Evolutionary conservation across 768 basidiomycete species (phyloP), one percentile per base, ranked within the genome.

Genomic region (Amylocystis lapponica): DNA sequence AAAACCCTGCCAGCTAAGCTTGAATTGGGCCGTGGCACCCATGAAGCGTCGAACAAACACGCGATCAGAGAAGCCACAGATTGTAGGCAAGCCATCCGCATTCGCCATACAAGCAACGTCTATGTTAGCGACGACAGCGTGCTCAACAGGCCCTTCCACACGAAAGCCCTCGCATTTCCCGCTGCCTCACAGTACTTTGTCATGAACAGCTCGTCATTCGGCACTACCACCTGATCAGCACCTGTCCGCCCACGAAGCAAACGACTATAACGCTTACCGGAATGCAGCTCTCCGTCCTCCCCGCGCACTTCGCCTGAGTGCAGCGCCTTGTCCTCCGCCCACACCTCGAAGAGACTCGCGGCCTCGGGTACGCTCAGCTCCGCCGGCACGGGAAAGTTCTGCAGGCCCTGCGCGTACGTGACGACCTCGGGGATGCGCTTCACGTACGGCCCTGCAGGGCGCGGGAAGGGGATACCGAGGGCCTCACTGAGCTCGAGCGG

Each of bases 101-200:
- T n/a, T n/a, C n/a, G n/a, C n/a, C n/a, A n/a, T n/a, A n/a, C n/a
- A n/a, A n/a, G n/a, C n/a, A n/a, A n/a, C n/a, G n/a, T n/a, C n/a
- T n/a, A n/a, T n/a, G n/a, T n/a, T n/a, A 33, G 19, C 20, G 41
- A 33, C 5, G 4, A 11, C 20, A 32, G 20, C 3, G 41, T 45
- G 5, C 36, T 26, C 34, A 66, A 47, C 19, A 66, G 38, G 14
- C 60, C 62, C 40, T 56, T 59, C 62, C 62, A 57, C 22, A 87
- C 83, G 52, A 94, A 89, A 45, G 84, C 80, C 47, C 83, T 70
- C 11, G 89, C 71, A 60, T 92, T 92, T 32, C 90, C 91, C 41
- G 72, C 74, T 6, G 83, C 75, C 54, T 89, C 84, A 1, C 78
- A 75, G 50, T 86, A 91, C 60, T 87, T 89, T 9, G 79, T 66